Percentiles rank a stretch among this genome's conserved stretches.
phyloP scores from a whole-genome alignment of 441 rosid species.

The Gossypium gossypioides region DNA sequence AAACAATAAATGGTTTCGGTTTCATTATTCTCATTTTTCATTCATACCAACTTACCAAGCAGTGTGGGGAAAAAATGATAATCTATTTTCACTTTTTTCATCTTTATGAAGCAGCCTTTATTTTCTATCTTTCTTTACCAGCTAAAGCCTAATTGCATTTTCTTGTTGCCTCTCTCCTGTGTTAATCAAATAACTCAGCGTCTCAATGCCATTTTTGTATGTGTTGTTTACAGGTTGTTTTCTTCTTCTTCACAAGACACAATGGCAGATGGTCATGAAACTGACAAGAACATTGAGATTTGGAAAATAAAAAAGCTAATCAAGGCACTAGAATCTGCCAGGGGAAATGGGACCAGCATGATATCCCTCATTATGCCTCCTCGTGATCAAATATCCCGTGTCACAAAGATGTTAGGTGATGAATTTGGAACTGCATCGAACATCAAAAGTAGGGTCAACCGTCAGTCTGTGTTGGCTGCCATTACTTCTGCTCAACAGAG shows the following conservation, averaged over 20 bases:
- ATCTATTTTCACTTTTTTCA: too few relatives aligned
- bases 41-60: too few relatives aligned
- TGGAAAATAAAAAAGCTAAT: conserved; percentile 78
- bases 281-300: conserved; percentile 75
- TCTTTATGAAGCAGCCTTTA: too few relatives aligned
- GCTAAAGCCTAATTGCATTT: too few relatives aligned
- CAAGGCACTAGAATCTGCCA: conserved; percentile 69
- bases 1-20: too few relatives aligned
- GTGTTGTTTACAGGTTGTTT: neutral
- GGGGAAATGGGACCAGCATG: conserved; percentile 87
- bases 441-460: conserved; percentile 73
- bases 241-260: neutral
- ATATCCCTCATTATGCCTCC: conserved; percentile 87
- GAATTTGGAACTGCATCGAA: conserved; percentile 79
- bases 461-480: conserved; percentile 76
- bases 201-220: neutral
- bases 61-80: too few relatives aligned
- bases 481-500: conserved; percentile 85
- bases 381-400: conserved; percentile 74
- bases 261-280: conserved; percentile 63
- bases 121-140: too few relatives aligned
- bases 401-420: conserved; percentile 80
- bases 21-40: too few relatives aligned
- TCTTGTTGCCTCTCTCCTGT: too few relatives aligned
- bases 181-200: neutral